Evolutionary conservation across 495 filamentous ascomycete species (phyloP), one percentile per base, ranked within the genome.

Genomic region (Daldinia vernicosa): DNA sequence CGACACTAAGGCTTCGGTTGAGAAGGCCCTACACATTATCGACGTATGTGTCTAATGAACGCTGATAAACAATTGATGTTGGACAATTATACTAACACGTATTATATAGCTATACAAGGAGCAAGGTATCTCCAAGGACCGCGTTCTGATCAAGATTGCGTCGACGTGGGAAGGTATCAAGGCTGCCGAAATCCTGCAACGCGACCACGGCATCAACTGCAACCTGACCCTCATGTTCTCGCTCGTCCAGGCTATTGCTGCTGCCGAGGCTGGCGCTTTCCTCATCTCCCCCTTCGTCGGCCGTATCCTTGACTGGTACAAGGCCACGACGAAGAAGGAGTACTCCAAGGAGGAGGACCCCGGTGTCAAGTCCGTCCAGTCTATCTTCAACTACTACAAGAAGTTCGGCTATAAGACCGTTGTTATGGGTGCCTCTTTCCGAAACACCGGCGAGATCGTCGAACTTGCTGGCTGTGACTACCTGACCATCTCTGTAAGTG

Each of bases 381-480:
- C 74, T 79, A 99, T 99, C 87, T 99, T 91, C 91, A 97, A 99
- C 87, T 99, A 99, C 92, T 99, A 99, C 90, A 99, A 99, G 93
- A 99, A 98, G 87, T 91, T 86, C 82, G 93, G 91, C 77, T 98
- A 99, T 89, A 94, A 95, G 75, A 99, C 95, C 80, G 97, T 97
- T 76, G 95, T 99, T 79, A 99, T 99, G 95, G 95, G 95, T 78
- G 95, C 95, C 70, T 97, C 94, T 14, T 99, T 99, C 92, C 87
- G 95, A 76, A 97, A 92, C 84, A 82, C 84, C 60, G 95, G 95
- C 70, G 95, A 99, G 86, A 97, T 99, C 83, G 97, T 91, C 50
- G 96, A 99, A 88, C 86, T 99, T 35, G 93, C 93, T 80, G 95
- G 95, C 76, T 98, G 95, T 78, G 95, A 99, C 83, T 99, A 98